Evolutionary conservation across 2,329 filamentous ascomycete genomes (phyloP).

Genomic region (Trichoderma sp.): DNA sequence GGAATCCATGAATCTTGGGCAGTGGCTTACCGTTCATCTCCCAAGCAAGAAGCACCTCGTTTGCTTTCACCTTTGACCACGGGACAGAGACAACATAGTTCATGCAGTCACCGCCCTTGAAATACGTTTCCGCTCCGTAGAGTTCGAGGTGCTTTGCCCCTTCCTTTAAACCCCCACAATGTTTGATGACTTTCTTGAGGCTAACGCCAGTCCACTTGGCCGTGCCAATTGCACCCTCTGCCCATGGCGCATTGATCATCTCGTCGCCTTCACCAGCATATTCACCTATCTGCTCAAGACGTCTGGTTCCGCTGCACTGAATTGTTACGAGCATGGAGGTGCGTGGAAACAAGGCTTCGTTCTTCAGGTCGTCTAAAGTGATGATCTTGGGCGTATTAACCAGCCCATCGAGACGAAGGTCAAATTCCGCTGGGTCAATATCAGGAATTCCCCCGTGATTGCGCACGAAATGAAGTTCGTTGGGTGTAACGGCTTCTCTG

Average conservation of each 20-base stretch:
- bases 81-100: constrained; percentile 71
- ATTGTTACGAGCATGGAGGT: constrained; percentile 62
- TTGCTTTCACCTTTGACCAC: constrained; percentile 65
- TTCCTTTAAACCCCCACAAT: constrained; percentile 62
- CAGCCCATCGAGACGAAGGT: constrained; percentile 60
- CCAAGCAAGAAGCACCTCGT: constrained; percentile 70
- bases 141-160: constrained; percentile 66
- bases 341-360: constrained; percentile 62
- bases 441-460: constrained; percentile 73
- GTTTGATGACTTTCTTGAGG: constrained; percentile 70
- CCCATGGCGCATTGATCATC: constrained; percentile 58
- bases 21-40: constrained; percentile 70
- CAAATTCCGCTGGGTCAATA: constrained; percentile 60
- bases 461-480: constrained; percentile 63
- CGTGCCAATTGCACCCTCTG: constrained; percentile 68
- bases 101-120: constrained; percentile 65
- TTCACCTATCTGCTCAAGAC: constrained; percentile 66
- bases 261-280: constrained; percentile 71
- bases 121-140: constrained; percentile 71
- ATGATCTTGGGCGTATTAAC: constrained; percentile 61
- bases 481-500: constrained; percentile 61
- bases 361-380: constrained; percentile 61
- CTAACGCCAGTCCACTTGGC: constrained; percentile 65
- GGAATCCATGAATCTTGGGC: constrained; percentile 67
- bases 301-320: constrained; percentile 69